Base-by-base conservation (phyloP, 768 basidiomycete species). In the Strobilomyces confusus region DNA sequence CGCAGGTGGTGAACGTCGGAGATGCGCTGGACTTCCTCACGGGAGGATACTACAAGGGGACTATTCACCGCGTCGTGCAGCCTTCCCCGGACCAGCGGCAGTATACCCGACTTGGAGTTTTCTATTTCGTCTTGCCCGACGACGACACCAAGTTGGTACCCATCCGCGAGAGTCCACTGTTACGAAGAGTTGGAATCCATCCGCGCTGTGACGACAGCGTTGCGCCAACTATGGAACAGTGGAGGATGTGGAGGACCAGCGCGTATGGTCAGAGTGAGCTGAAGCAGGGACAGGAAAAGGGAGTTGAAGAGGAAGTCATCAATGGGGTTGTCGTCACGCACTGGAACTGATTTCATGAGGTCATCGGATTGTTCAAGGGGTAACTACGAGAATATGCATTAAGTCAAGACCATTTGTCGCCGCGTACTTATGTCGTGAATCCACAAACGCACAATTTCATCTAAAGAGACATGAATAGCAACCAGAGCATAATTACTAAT, bases 41-140 rank as follows among this genome's bases (percentile, higher is more conserved):
- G 1, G 82, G 83, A 1, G 82, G 82, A 1, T 83, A 72, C 57
- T 84, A 84, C 66, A 75, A 73, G 30, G 78, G 77, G 11, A 84
- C 83, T 1, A 77, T 83, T 44, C 83, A 85, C 58, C 77, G 82
- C 14, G 82, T 85, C n/a, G 72, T 82, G 4, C 80, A 80, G 57
- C 84, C 82, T 2, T 83, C 82, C 9, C 58, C 63, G 0, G 81
- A 83, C 55, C 83, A 85, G 57, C 76, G 68, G 26, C 63, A 62
- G 29, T 67, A 73, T 56, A 70, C 77, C n/a, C 78, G 82, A 9
- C 71, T 84, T 1, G 82, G 83, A 1, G 72, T 77, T 4, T 83
- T 84, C 62, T 84, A 84, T 65, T 85, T 86, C 58, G 66, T 65
- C 32, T 70, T 75, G 73, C 67, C 77, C 0, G 77, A 84, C 56